Evolutionary conservation across 768 basidiomycete species (phyloP), one percentile per base, ranked within the genome.

Genomic region (Suillus subalutaceus): DNA sequence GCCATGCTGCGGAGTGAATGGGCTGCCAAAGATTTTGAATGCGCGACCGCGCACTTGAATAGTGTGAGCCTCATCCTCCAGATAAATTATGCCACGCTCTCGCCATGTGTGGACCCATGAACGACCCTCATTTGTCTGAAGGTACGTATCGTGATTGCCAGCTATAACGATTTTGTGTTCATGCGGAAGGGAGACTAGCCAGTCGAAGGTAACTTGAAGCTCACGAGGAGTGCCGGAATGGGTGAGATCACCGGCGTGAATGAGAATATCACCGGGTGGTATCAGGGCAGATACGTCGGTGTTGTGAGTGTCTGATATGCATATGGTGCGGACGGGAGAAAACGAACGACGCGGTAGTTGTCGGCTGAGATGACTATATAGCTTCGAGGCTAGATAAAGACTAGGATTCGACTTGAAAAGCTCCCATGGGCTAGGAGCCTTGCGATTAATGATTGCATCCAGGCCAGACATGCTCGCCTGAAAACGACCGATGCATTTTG

Each of bases 171-270:
- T 44, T 62, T 83, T 84, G 72, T 79, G 63, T 0, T 69, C 74
- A 62, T 84, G 79, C 32, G 81, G 75, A 32, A 77, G 78, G 15
- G 59, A 64, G 63, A 48, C 69, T 9, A 77, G 69, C 79, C 78
- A 80, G 9, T 67, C 58, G 2, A 83, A 72, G 18, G 72, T 72
- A 13, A 66, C 65, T 43, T 69, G 62, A 18, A 81, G 71, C 62
- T 82, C 78, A 35, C 67, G n/a, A 13, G 62, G 57, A 20, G 78
- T 77, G 2, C 82, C 79, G 4, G 75, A 77, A 26, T 78, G 69
- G 10, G 81, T 81, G 41, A 82, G 75, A 66, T 82, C 79, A 13
- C 79, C 82, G 6, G 80, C 73, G 56, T 82, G 81, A 55, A 83
- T 78, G 44, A 82, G 75, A 57, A 82, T 77, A 68, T 83, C 80